Conservation (phyloP, 305 asterid species). For the Fraxinus latifolia region DNA sequence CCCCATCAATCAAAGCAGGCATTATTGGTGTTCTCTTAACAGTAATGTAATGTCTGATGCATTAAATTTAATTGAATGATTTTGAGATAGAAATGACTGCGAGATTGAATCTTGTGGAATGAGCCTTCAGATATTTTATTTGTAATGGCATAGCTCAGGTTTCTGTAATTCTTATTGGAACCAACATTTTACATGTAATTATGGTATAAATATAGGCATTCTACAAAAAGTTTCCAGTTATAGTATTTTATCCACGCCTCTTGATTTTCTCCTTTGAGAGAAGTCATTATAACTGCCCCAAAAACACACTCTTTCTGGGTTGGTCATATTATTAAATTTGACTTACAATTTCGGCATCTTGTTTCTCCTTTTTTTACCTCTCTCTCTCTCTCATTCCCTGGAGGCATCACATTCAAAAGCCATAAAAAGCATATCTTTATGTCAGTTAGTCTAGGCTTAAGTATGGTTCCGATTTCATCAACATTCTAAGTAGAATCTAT, state of each 20-base stretch:
- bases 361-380: neutral
- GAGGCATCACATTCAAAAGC: neutral
- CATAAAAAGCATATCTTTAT: neutral
- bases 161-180: neutral
- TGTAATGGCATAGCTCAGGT: neutral
- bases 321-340: neutral
- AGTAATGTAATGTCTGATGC: neutral
- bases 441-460: neutral
- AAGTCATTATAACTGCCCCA: neutral
- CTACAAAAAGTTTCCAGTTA: neutral
- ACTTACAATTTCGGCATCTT: neutral
- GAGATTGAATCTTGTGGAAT: constrained; percentile 1
- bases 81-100: neutral
- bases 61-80: neutral
- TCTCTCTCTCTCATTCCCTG: neutral
- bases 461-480: neutral
- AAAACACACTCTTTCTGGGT: neutral
- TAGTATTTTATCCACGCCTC: neutral
- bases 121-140: neutral
- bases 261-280: neutral
- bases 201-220: neutral
- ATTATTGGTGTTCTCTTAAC: neutral
- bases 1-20: neutral
- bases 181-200: neutral
- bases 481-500: neutral